Conservation (phyloP, 805 yeast species). For the Candida caryicola region DNA sequence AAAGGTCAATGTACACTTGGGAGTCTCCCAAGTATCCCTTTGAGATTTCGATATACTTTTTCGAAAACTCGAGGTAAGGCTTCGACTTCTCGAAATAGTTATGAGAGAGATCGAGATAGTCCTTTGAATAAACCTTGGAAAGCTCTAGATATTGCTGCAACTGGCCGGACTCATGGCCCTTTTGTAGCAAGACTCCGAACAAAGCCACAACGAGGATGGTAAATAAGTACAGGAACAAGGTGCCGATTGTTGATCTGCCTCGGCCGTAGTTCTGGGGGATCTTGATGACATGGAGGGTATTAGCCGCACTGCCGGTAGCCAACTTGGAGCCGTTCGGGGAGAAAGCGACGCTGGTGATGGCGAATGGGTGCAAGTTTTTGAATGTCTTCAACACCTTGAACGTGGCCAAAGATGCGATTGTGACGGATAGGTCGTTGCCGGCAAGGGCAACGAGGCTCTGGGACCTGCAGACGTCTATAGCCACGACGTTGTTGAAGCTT, state of each 20-base stretch:
- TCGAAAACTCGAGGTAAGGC: neutral
- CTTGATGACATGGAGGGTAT: slow-evolving; percentile 60
- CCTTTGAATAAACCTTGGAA: slow-evolving; percentile 5
- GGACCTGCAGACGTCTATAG: slow-evolving; percentile 44
- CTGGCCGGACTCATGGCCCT: slow-evolving; percentile 33
- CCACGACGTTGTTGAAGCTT: slow-evolving; percentile 54
- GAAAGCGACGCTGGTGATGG: slow-evolving; percentile 70
- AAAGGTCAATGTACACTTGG: slow-evolving; percentile 15
- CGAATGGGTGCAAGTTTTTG: slow-evolving; percentile 69
- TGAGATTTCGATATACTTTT: slow-evolving; percentile 14
- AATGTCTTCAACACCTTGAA: slow-evolving; percentile 51
- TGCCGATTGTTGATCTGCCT: slow-evolving; percentile 37
- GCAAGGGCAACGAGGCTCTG: slow-evolving; percentile 52
- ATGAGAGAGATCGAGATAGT: neutral
- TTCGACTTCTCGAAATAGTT: neutral
- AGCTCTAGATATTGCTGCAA: slow-evolving; percentile 17
- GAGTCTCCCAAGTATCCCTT: neutral
- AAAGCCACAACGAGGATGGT: slow-evolving; percentile 30
- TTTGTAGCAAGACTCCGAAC: slow-evolving; percentile 34
- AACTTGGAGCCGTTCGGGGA: slow-evolving; percentile 65
- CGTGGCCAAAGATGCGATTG: slow-evolving; percentile 50
- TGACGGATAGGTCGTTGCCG: slow-evolving; percentile 65
- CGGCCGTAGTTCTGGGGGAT: slow-evolving; percentile 52
- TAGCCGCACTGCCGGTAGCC: slow-evolving; percentile 77
- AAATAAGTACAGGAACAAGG: slow-evolving; percentile 33